These are phyloP conservation scores for Pleurotus sapidus DNA, from an alignment of 768 basidiomycete species.

Conservation along the genomic window DNA sequence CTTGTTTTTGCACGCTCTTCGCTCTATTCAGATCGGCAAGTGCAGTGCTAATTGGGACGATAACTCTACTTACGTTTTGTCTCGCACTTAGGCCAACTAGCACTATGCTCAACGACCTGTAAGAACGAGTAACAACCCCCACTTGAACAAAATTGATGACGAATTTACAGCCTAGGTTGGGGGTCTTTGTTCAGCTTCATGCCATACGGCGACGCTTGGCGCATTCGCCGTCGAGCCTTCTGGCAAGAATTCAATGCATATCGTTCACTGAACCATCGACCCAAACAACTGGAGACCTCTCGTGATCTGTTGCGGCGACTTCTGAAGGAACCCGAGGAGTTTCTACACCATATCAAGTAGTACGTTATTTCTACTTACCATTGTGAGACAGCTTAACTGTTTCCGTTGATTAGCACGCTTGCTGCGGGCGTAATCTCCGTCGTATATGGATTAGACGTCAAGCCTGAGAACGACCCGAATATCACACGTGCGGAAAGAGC, in stretches of 20 bases:
- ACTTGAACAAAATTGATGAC: too few relatives aligned
- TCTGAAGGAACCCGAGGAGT: conserved; percentile 32
- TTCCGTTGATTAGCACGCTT: conserved; percentile 16
- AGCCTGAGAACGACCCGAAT: conserved; percentile 29
- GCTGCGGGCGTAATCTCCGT: conserved; percentile 30
- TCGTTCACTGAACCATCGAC: conserved; percentile 26
- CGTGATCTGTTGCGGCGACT: conserved; percentile 28
- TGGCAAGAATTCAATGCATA: conserved; percentile 35
- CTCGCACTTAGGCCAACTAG: too few relatives aligned
- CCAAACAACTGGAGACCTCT: conserved; percentile 25
- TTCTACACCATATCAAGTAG: conserved; percentile 32
- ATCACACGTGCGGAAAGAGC: conserved; percentile 29
- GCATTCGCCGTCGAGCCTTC: conserved; percentile 35
- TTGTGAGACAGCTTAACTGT: background rate
- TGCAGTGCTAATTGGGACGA: too few relatives aligned
- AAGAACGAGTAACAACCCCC: too few relatives aligned
- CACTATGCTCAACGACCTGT: too few relatives aligned
- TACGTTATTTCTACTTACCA: conserved; percentile 19
- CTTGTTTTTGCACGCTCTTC: conserved; percentile 28
- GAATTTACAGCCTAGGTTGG: too few relatives aligned
- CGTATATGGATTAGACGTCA: conserved; percentile 34
- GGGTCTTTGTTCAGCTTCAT: too few relatives aligned
- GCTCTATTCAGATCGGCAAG: too few relatives aligned
- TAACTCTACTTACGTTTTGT: too few relatives aligned
- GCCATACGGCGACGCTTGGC: conserved; percentile 39